phyloP scores from a whole-genome alignment of 208 protist genomes.

The Zelonia costaricensis region DNA sequence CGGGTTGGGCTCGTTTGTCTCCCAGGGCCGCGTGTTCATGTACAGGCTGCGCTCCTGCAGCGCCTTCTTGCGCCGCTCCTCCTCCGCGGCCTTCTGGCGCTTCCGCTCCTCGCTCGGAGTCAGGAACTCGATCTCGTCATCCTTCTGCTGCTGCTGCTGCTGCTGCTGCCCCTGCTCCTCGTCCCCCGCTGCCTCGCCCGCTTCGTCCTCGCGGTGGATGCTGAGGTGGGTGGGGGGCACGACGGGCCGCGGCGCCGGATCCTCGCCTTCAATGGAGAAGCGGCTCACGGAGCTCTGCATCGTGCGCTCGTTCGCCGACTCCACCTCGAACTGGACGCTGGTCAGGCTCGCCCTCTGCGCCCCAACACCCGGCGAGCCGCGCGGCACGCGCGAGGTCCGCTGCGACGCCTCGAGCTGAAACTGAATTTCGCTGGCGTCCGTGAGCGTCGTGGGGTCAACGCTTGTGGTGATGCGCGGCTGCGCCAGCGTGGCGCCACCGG shows the following conservation, averaged over 20 bases:
- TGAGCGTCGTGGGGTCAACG: not conserved
- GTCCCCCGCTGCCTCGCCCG: not conserved
- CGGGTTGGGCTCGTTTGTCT: conserved; percentile 15
- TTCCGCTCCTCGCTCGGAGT: conserved; percentile 13
- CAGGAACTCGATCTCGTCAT: not conserved
- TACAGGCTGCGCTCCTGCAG: conserved; percentile 19
- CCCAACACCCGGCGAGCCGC: too few relatives aligned
- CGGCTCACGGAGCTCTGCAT: conserved; percentile 19
- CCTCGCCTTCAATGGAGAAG: conserved; percentile 19
- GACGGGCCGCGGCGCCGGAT: conserved; percentile 2
- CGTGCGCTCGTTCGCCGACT: conserved; percentile 13
- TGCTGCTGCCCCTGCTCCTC: not conserved
- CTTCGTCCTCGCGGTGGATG: not conserved
- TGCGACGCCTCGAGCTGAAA: conserved; percentile 12
- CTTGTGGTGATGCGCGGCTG: too few relatives aligned
- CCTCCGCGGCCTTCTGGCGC: conserved; percentile 7
- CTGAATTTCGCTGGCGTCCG: conserved; percentile 13
- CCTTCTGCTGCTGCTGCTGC: not conserved
- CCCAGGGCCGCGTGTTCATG: conserved; percentile 21
- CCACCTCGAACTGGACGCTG: conserved; percentile 18
- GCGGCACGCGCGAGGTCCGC: conserved; percentile 4
- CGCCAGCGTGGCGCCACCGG: too few relatives aligned
- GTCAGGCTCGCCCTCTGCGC: conserved; percentile 6
- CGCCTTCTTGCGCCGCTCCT: conserved; percentile 16
- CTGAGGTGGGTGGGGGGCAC: not conserved